phyloP scores from a whole-genome alignment of 164 flowering plant genomes.

The Annona cherimola region DNA sequence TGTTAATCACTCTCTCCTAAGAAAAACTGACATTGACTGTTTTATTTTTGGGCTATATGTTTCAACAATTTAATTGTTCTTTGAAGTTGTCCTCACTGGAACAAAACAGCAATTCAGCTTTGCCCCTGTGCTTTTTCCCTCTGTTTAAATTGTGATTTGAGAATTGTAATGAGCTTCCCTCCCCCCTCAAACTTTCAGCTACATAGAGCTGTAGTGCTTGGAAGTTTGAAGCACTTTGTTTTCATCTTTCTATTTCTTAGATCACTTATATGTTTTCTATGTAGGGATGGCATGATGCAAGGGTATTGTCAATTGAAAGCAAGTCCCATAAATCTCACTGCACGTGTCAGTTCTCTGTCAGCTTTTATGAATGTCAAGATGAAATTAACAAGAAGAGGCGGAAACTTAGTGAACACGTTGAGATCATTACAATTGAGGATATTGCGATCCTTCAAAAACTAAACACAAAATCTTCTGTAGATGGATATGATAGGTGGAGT shows the following conservation, averaged over 20 bases:
- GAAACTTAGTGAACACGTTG: constrained; percentile 32
- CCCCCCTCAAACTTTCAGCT: not conserved
- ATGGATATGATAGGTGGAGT: constrained; percentile 40
- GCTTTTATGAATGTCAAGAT: constrained; percentile 31
- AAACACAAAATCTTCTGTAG: constrained; percentile 33
- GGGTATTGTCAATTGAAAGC: constrained; percentile 64
- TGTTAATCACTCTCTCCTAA: no score
- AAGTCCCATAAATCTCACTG: constrained; percentile 62
- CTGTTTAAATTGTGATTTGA: no score
- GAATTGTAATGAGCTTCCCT: not conserved
- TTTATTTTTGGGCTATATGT: no score
- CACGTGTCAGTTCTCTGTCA: constrained; percentile 57
- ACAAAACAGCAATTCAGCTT: no score
- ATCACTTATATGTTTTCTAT: constrained; percentile 9
- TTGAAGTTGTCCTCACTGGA: no score
- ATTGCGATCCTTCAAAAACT: constrained; percentile 67
- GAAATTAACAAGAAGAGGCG: constrained; percentile 29
- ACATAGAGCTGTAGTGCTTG: not conserved
- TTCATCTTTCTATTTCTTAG: not conserved
- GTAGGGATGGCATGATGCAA: constrained; percentile 81
- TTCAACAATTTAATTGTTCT: no score
- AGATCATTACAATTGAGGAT: constrained; percentile 32
- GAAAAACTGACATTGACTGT: no score
- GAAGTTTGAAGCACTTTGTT: not conserved
- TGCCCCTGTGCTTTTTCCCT: no score